A percentile compares a stretch with the other conserved stretches of the same genome.
Evolutionary conservation across 306 rosid genomes (phyloP).

Genomic region (Trichosanthes truncata): DNA sequence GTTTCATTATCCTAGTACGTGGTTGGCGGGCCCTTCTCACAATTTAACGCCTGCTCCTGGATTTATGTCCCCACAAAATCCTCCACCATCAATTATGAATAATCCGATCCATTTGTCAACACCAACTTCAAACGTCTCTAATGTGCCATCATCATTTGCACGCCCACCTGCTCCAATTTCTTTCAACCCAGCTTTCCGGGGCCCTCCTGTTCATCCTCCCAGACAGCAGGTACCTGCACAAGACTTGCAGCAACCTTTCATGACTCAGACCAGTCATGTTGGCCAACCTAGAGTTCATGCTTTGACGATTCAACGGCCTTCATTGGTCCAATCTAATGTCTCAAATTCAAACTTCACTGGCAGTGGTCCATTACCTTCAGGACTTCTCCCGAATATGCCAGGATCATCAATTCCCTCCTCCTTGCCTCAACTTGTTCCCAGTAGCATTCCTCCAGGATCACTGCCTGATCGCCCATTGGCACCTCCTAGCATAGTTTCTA

Average conservation of each 20-base stretch:
- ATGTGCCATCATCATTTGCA: constrained; percentile 35
- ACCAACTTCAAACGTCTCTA: constrained; percentile 34
- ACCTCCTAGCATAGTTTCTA: constrained; percentile 30
- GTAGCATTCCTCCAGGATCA: constrained; percentile 24
- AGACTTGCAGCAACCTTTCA: constrained; percentile 33
- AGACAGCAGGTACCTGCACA: constrained; percentile 33
- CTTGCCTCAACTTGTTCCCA: constrained; percentile 36
- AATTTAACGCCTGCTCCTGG: constrained; percentile 29
- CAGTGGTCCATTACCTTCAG: constrained; percentile 33
- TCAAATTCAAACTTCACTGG: constrained; percentile 31
- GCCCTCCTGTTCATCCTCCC: constrained; percentile 30
- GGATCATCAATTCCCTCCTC: constrained; percentile 32
- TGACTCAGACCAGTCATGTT: constrained; percentile 29
- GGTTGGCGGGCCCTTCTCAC: constrained; percentile 46
- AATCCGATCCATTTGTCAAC: constrained; percentile 30
- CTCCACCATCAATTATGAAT: constrained; percentile 22
- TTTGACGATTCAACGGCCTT: constrained; percentile 24
- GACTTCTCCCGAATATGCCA: constrained; percentile 17
- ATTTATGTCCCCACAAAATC: constrained; percentile 27
- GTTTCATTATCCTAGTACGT: constrained; percentile 41
- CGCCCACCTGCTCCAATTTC: constrained; percentile 31
- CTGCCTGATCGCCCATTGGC: constrained; percentile 28
- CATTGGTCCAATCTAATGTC: constrained; percentile 31
- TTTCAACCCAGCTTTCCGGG: constrained; percentile 34
- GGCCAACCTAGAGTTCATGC: constrained; percentile 47